A percentile compares a stretch with the other conserved stretches of the same genome.
These are phyloP conservation scores for Phytophthora meadii DNA, from an alignment of 352 stramenopile genomes.

Conservation along the genomic window DNA sequence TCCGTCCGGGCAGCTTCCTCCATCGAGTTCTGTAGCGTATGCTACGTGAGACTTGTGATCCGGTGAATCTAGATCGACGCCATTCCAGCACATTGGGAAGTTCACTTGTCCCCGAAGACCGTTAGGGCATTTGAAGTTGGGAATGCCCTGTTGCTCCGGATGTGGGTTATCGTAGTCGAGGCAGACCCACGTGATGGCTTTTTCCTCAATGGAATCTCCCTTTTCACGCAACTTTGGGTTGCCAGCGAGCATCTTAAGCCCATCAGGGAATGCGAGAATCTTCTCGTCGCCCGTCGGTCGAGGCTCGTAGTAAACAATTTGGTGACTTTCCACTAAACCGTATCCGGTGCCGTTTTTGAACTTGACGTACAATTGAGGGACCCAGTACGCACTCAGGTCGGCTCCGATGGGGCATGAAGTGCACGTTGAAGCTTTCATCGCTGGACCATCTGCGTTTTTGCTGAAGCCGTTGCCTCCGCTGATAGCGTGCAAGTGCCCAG, in stretches of 20 bases:
- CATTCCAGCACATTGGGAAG: constrained; percentile 67
- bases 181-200: constrained; percentile 55
- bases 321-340: constrained; percentile 54
- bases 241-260: constrained; percentile 59
- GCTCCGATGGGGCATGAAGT: constrained; percentile 59
- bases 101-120: constrained; percentile 59
- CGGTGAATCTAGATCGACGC: constrained; percentile 49
- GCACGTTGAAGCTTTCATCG: constrained; percentile 52
- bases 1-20: constrained; percentile 41
- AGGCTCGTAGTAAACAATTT: constrained; percentile 63
- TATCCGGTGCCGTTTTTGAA: constrained; percentile 68
- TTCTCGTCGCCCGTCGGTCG: constrained; percentile 40
- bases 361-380: constrained; percentile 56
- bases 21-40: constrained; percentile 52
- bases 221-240: constrained; percentile 42
- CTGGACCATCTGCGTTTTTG: constrained; percentile 41
- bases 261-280: constrained; percentile 50
- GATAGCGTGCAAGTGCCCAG: constrained; percentile 49
- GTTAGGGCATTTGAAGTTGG: constrained; percentile 52
- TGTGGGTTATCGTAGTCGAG: constrained; percentile 52
- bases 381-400: constrained; percentile 62
- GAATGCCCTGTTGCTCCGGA: constrained; percentile 53
- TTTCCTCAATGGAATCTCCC: constrained; percentile 46
- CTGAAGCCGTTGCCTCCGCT: constrained; percentile 64
- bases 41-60: constrained; percentile 63